Percentiles rank a stretch among this genome's conserved stretches.
Evolutionary conservation across 2,329 filamentous ascomycete species (phyloP).

Genomic region (Zasmidium cellare): DNA sequence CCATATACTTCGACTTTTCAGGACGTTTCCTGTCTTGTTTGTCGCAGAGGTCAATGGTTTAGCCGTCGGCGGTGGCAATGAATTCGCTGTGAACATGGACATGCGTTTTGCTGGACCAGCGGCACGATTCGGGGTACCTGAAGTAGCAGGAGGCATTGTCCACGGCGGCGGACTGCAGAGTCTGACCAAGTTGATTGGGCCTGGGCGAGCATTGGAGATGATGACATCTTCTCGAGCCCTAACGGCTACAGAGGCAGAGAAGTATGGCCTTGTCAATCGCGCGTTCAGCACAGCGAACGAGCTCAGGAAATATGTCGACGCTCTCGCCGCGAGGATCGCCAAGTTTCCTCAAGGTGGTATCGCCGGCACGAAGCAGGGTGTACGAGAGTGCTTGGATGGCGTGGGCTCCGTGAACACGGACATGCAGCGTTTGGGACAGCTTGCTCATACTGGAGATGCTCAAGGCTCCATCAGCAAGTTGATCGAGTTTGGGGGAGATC

Average conservation of each 20-base stretch:
- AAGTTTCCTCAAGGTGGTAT: not conserved
- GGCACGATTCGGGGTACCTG: slow-evolving; percentile 14
- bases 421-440: not conserved
- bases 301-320: not conserved
- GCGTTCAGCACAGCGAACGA: not conserved
- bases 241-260: not conserved
- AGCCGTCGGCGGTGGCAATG: slow-evolving; percentile 18
- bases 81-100: slow-evolving; percentile 21
- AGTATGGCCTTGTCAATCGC: not conserved
- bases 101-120: slow-evolving; percentile 23
- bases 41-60: slow-evolving; percentile 25
- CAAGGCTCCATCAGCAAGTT: not conserved
- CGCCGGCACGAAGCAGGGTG: not conserved
- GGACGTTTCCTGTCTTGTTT: slow-evolving; percentile 17
- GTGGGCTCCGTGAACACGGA: not conserved
- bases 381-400: not conserved
- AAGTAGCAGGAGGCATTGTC: slow-evolving; percentile 15
- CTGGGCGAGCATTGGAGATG: not conserved
- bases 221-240: not conserved
- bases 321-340: not conserved
- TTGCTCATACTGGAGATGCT: not conserved
- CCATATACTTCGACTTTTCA: not conserved
- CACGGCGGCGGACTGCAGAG: slow-evolving; percentile 25
- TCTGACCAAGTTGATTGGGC: not conserved
- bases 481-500: not conserved